These are phyloP conservation scores for Saturnispora sanitii DNA, from an alignment of 805 yeast genomes.

Conservation along the genomic window DNA sequence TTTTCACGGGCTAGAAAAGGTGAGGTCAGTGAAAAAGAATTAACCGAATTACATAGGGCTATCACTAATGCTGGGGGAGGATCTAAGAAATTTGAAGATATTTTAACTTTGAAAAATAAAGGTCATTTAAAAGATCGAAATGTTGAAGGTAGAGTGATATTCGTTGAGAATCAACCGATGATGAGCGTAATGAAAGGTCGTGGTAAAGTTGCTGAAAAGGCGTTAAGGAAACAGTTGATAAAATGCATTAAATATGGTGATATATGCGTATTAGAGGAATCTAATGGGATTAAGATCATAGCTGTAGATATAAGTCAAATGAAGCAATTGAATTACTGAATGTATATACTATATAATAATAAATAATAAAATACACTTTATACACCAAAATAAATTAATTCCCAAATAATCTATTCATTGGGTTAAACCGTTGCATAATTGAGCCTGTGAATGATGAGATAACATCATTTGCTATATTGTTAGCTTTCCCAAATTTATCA, in stretches of 20 bases:
- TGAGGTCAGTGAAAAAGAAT: background rate
- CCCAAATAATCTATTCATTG: conserved; percentile 22
- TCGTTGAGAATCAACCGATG: conserved; percentile 16
- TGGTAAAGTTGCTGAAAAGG: conserved; percentile 14
- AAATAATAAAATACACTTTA: background rate
- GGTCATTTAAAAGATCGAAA: background rate
- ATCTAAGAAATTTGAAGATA: background rate
- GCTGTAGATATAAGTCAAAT: conserved; percentile 15
- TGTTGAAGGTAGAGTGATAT: conserved; percentile 6
- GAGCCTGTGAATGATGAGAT: conserved; percentile 42
- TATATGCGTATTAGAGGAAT: conserved; percentile 13
- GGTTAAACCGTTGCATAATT: conserved; percentile 36
- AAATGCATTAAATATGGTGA: conserved; percentile 16
- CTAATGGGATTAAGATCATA: conserved; percentile 15
- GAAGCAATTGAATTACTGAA: conserved; percentile 2
- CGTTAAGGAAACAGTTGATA: conserved; percentile 15
- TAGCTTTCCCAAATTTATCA: conserved; percentile 85
- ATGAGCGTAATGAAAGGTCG: conserved; percentile 12
- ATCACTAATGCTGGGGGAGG: background rate
- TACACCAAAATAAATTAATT: background rate
- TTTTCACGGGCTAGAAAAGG: background rate
- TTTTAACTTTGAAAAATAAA: background rate
- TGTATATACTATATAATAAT: background rate
- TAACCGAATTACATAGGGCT: background rate
- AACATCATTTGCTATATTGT: conserved; percentile 48